Base-by-base conservation (phyloP, 495 filamentous ascomycete genomes). In the Halenospora varia region DNA sequence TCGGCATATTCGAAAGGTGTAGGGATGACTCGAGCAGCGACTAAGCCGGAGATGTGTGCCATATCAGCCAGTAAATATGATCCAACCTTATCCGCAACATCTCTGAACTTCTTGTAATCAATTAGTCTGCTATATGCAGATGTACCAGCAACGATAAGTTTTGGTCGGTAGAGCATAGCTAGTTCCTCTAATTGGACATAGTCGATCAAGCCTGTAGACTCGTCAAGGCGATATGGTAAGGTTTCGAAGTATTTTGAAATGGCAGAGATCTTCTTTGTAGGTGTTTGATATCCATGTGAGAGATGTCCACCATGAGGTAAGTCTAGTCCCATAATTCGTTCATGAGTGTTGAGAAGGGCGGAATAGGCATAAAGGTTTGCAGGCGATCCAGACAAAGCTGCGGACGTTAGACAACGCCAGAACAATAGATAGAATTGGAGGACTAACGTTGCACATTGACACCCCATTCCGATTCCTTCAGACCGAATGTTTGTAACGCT, bases 201-300 rank as follows among this genome's bases (percentile, higher is more conserved):
- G 75, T 98, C 92, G 69, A 98, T 97, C 55, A 93, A 71, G 48
- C 94, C 95, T 4, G 94, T 97, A 26, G 81, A 78, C 72, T 93
- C 89, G 62, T 98, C 86, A 23, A 98, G 81, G 24, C 90, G 84
- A 75, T 98, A 98, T 1, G 94, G 94, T 11, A 98, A 70, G 3
- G 95, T 97, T 77, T 98, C 94, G 67, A 97, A 98, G 75, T 98
- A 98, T 72, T 97, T 97, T 44, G 94, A 97, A 55, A 98, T 88
- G 63, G 89, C 88, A 15, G 94, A 97, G 64, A 98, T 97, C 80
- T 98, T 98, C 79, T 97, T 97, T 44, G 89, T 92, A 1, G 95
- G 92, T 11, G 88, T 97, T 72, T 98, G 94, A 74, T 98, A 98
- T 51, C 94, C 94, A 71, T 98, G 94, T 15, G 94, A 97, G 40